These are phyloP conservation scores for Plasmodium inui DNA, from an alignment of 169 alveolate genomes.

Conservation along the genomic window DNA sequence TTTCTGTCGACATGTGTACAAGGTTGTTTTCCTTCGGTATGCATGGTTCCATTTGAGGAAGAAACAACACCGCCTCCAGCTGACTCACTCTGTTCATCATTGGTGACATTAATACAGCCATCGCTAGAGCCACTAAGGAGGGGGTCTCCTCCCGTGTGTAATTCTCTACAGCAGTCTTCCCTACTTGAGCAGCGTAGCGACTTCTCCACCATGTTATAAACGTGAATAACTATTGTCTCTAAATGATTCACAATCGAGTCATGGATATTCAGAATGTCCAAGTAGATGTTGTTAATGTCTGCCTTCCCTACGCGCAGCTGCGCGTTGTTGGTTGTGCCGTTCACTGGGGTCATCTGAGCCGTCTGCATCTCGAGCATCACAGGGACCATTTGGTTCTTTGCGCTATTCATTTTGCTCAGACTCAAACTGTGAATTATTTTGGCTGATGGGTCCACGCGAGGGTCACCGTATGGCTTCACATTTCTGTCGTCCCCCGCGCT, in stretches of 20 bases:
- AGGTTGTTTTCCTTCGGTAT: neutral
- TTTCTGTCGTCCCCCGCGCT: neutral
- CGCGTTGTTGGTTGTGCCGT: conserved; percentile 7
- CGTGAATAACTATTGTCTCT: conserved; percentile 24
- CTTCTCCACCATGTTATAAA: conserved; percentile 26
- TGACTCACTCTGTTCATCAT: neutral
- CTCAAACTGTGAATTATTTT: neutral
- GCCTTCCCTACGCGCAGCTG: conserved; percentile 7
- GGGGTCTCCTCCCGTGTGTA: neutral
- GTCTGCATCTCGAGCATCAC: neutral
- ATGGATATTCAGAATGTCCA: conserved; percentile 47
- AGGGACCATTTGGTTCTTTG: neutral
- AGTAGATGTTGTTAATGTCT: conserved; percentile 45
- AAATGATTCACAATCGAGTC: conserved; percentile 64
- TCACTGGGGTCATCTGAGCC: conserved; percentile 20
- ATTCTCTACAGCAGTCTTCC: neutral
- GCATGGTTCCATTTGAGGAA: neutral
- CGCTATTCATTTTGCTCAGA: neutral
- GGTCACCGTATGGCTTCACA: neutral
- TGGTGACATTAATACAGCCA: neutral
- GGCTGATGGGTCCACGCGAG: neutral
- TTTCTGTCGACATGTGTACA: neutral
- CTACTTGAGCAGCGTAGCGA: neutral
- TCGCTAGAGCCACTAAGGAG: neutral
- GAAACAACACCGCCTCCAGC: neutral